Base-by-base conservation (phyloP, 257 asterid genomes). In the Henckelia pumila region DNA sequence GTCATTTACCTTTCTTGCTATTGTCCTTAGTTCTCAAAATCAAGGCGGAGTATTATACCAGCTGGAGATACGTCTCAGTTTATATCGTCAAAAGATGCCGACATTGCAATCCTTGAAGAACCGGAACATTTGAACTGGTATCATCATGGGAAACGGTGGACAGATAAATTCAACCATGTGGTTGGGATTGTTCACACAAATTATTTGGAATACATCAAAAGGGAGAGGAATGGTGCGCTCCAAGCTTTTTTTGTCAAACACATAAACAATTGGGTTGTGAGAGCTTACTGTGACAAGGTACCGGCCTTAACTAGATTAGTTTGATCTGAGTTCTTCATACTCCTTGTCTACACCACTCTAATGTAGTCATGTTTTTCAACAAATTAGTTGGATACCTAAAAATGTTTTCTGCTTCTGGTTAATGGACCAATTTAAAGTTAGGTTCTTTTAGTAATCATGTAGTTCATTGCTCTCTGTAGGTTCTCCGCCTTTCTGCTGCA, bases 121-220 rank as follows among this genome's bases (percentile, higher is more conserved):
- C 99, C 99, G 10, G 99, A 94, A 75, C 99, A 94, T 73, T 83
- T 94, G 78, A 94, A 94, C 71, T 94, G 98, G 99, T 94, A 94
- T 78, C 99, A 94, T 78, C 99, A 94, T 70, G 99, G 98, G 26
- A 94, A 84, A 82, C 95, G 99, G 23, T 94, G 99, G 99, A 91
- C 96, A 37, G 92, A 94, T 86, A 94, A 91, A 82, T 94, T 94
- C 81, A 91, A 88, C 85, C 96, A 94, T 64, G 99, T 94, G 40
- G 96, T 94, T 16, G 99, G 99, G 17, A 70, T 94, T 64, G 96
- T 94, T 66, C 99, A 94, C 78, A 94, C 99, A 37, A 94, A 94
- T 73, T 94, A 94, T 83, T 86, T 94, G 88, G 99, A 94, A 75
- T 94, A 91, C 81, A 91, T 94, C 88, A 94, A 85, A 87, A 82